These are phyloP conservation scores for Apiotrichum akiyoshidainum DNA, from an alignment of 1,284 basidiomycete species.

Conservation along the genomic window DNA sequence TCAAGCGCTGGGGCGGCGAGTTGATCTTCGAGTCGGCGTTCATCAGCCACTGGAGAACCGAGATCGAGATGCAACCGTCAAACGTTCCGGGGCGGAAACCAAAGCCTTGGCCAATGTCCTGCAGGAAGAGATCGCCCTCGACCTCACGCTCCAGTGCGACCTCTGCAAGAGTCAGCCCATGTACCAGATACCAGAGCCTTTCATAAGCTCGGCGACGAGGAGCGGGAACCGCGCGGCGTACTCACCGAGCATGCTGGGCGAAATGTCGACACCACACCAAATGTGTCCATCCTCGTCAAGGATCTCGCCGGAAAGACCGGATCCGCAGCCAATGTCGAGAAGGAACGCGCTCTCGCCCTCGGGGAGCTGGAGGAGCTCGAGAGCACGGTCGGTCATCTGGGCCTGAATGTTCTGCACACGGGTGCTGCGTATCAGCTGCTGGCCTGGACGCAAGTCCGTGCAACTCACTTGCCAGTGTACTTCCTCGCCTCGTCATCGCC, in stretches of 20 bases:
- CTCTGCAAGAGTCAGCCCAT: constrained; percentile 56
- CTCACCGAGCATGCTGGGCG: constrained; percentile 93
- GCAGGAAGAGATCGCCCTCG: constrained; percentile 86
- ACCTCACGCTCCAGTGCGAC: constrained; percentile 89
- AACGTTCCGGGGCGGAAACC: constrained; percentile 95
- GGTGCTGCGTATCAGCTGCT: constrained; percentile 44
- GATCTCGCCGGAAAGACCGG: constrained; percentile 96
- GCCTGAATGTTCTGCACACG: constrained; percentile 97
- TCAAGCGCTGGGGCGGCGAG: constrained; percentile 86
- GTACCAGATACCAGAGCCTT: not conserved
- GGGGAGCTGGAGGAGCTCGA: constrained; percentile 85
- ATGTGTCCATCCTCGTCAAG: constrained; percentile 84
- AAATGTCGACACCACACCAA: constrained; percentile 94
- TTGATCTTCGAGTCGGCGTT: constrained; percentile 93
- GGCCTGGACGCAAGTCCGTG: not conserved
- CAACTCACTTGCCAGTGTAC: constrained; percentile 85
- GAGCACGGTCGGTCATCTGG: constrained; percentile 93
- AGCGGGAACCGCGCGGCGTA: constrained; percentile 11
- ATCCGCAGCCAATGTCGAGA: constrained; percentile 96
- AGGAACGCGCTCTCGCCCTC: constrained; percentile 71
- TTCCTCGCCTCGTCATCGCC: constrained; percentile 92
- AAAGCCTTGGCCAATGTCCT: constrained; percentile 90
- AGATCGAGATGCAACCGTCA: constrained; percentile 97
- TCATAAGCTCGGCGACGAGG: not conserved
- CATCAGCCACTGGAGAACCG: constrained; percentile 96